Conservation (phyloP, 2,329 filamentous ascomycete species). For the Fusarium lyarnte region DNA sequence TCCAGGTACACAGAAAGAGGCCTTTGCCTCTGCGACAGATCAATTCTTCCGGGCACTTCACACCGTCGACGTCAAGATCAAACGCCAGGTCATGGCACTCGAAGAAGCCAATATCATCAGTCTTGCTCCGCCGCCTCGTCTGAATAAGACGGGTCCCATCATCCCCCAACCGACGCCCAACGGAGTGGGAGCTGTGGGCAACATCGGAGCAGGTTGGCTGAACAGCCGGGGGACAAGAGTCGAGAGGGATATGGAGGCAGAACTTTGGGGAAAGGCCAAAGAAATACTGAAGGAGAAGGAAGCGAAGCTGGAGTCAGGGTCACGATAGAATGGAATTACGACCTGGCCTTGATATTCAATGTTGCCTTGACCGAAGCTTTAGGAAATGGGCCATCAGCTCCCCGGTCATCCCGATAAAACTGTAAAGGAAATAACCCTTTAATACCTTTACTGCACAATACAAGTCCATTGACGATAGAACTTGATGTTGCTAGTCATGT, state of each 20-base stretch:
- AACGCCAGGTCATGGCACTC: slow-evolving; percentile 73
- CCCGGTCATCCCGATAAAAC: too few species aligned
- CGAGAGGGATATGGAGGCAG: slow-evolving; percentile 82
- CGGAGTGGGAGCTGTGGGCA: slow-evolving; percentile 64
- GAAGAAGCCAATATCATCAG: slow-evolving; percentile 83
- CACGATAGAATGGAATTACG: neutral
- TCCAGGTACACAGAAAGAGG: slow-evolving; percentile 61
- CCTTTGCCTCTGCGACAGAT: slow-evolving; percentile 68
- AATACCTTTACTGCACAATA: neutral
- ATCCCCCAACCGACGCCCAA: slow-evolving; percentile 61
- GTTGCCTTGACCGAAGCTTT: neutral
- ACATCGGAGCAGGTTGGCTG: slow-evolving; percentile 85
- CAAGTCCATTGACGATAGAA: neutral
- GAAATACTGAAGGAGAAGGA: slow-evolving; percentile 50
- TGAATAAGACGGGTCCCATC: slow-evolving; percentile 49
- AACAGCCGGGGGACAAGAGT: slow-evolving; percentile 87
- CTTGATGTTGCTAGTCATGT: neutral
- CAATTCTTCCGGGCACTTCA: slow-evolving; percentile 79
- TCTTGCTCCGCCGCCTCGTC: slow-evolving; percentile 50
- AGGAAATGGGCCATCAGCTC: neutral
- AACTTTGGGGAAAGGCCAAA: slow-evolving; percentile 70
- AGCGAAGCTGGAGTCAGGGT: slow-evolving; percentile 21
- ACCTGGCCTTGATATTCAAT: neutral
- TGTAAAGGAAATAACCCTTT: neutral
- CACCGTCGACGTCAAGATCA: slow-evolving; percentile 76